A percentile compares a stretch with the other conserved stretches of the same genome.
phyloP scores from a whole-genome alignment of 805 yeast genomes.

The Sungouiella thailandica region DNA sequence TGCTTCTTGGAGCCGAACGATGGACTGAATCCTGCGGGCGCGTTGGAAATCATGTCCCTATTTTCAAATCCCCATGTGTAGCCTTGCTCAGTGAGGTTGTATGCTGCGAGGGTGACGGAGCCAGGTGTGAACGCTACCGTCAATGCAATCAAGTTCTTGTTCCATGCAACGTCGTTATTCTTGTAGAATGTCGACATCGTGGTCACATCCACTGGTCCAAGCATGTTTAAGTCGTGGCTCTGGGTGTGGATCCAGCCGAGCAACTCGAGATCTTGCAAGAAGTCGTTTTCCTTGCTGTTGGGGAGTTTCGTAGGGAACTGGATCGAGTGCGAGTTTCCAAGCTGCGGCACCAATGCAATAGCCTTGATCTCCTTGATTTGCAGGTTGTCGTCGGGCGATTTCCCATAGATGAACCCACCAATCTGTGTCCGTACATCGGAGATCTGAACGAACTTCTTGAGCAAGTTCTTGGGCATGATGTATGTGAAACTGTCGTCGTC shows the following conservation, averaged over 20 bases:
- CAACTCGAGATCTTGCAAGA: constrained; percentile 53
- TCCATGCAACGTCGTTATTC: constrained; percentile 33
- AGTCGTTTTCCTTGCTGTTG: constrained; percentile 29
- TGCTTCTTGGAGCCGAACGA: constrained; percentile 60
- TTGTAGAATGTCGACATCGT: constrained; percentile 45
- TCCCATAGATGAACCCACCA: constrained; percentile 77
- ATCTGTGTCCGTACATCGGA: constrained; percentile 79
- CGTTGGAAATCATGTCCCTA: constrained; percentile 46
- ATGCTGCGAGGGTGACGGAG: constrained; percentile 71
- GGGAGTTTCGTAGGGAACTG: constrained; percentile 53
- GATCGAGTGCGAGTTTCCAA: constrained; percentile 65
- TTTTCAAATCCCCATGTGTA: constrained; percentile 71
- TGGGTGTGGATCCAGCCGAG: constrained; percentile 96
- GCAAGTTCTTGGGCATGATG: constrained; percentile 76
- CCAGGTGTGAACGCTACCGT: constrained; percentile 78
- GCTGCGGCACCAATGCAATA: constrained; percentile 81
- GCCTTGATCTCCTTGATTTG: constrained; percentile 74
- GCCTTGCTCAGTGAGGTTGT: constrained; percentile 58
- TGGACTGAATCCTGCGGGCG: constrained; percentile 65
- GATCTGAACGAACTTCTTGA: constrained; percentile 71
- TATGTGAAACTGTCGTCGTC: constrained; percentile 56
- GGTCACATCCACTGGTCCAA: constrained; percentile 69
- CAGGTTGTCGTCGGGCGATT: constrained; percentile 65
- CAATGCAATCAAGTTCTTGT: constrained; percentile 46
- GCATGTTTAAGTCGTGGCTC: constrained; percentile 54